Evolutionary conservation across 495 filamentous ascomycete species (phyloP).

Genomic region (Daldinia vernicosa): DNA sequence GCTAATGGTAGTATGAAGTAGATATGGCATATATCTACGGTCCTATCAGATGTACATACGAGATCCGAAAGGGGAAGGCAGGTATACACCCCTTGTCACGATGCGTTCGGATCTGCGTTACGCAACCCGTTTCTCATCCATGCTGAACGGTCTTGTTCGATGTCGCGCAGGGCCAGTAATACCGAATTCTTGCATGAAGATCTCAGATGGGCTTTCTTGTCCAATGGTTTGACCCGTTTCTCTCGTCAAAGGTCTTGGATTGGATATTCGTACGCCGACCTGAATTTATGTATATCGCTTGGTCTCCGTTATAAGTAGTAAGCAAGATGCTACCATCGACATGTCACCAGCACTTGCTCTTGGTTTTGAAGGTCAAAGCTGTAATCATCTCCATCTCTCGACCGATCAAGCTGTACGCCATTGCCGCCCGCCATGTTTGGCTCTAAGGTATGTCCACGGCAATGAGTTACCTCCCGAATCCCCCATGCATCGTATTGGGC

Average conservation of each 20-base stretch:
- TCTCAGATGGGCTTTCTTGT: constrained; percentile 23
- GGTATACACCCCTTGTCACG: constrained; percentile 3
- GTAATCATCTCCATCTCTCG: background rate
- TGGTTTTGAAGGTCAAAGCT: constrained; percentile 2
- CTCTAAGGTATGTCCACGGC: constrained; percentile 34
- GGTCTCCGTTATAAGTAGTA: constrained; percentile 18
- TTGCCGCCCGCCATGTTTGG: constrained; percentile 41
- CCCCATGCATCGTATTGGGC: background rate
- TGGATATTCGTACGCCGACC: constrained; percentile 32
- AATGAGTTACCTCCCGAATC: background rate
- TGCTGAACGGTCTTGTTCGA: background rate
- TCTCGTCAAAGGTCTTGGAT: constrained; percentile 12
- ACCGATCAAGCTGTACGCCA: background rate
- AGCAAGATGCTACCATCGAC: background rate
- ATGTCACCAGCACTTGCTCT: background rate
- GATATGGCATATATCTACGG: background rate
- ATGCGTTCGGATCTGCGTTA: background rate
- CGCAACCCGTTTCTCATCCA: background rate
- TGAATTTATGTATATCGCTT: constrained; percentile 1
- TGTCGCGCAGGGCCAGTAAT: constrained; percentile 27
- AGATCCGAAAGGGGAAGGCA: constrained; percentile 36
- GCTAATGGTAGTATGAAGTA: background rate
- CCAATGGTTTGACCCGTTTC: constrained; percentile 26
- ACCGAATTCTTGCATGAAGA: constrained; percentile 15
- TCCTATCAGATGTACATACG: background rate